Evolutionary conservation across 169 alveolate genomes (phyloP).

Genomic region (Amoebophrya sp.): DNA sequence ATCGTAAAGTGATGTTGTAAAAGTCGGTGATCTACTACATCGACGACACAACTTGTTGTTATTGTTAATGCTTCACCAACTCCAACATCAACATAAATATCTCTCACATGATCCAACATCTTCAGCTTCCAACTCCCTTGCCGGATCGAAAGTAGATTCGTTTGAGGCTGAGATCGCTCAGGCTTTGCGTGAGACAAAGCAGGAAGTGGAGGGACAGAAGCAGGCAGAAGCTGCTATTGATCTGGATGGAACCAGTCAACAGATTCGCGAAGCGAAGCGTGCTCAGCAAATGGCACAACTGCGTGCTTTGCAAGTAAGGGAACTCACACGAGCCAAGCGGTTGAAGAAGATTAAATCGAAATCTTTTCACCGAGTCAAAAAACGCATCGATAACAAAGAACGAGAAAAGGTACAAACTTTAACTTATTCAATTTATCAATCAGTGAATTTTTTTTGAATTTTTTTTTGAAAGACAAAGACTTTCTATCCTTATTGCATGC

Average conservation of each 20-base stretch:
- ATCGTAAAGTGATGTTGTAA: no score
- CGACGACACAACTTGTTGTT: no score
- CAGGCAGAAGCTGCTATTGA: no score
- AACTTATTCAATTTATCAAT: background rate
- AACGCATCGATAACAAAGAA: background rate
- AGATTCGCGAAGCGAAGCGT: background rate
- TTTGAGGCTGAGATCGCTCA: background rate
- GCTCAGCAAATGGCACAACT: background rate
- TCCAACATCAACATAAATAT: no score
- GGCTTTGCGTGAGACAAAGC: background rate
- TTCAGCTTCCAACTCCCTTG: background rate
- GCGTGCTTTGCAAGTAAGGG: background rate
- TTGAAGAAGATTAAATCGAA: background rate
- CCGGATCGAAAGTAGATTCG: background rate
- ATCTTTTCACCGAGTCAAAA: background rate
- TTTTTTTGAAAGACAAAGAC: no score
- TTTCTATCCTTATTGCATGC: no score
- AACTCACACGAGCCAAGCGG: background rate
- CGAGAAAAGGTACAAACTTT: background rate
- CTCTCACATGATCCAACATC: no score
- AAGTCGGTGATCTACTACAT: no score
- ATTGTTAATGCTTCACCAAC: no score
- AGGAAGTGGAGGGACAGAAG: background rate
- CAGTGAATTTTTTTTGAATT: no score
- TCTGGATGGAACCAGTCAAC: background rate